phyloP scores from a whole-genome alignment of 306 rosid genomes.

The Cercis canadensis region DNA sequence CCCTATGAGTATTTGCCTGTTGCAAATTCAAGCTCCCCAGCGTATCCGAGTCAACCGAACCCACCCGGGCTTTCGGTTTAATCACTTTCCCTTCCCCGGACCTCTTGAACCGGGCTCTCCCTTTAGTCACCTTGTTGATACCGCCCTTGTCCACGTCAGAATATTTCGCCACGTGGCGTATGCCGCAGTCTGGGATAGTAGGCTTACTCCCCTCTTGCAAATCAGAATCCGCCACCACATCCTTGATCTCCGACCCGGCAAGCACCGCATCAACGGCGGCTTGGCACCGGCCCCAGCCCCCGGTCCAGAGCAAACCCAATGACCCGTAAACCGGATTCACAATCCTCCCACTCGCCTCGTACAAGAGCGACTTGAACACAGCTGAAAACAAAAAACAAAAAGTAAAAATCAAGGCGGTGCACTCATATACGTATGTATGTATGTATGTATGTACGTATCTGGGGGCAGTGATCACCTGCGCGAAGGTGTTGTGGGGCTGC shows the following conservation, averaged over 20 bases:
- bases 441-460: no score
- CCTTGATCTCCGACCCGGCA: constrained; percentile 43
- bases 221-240: not conserved
- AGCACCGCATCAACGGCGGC: constrained; percentile 67
- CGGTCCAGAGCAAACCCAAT: constrained; percentile 58
- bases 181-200: constrained; percentile 33
- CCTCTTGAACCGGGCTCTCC: constrained; percentile 47
- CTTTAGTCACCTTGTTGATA: not conserved
- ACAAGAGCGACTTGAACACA: constrained; percentile 63
- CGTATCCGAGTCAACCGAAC: not conserved
- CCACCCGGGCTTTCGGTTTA: constrained; percentile 25
- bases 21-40: not conserved
- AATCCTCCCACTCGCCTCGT: constrained; percentile 75
- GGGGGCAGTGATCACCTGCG: constrained; percentile 42
- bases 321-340: constrained; percentile 73
- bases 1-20: not conserved
- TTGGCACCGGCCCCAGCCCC: constrained; percentile 64
- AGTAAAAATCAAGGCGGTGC: not conserved
- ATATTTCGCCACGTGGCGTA: constrained; percentile 52
- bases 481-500: constrained; percentile 51
- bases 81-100: not conserved
- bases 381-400: constrained; percentile 33
- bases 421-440: no score
- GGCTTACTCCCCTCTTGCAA: not conserved
- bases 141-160: not conserved